Evolutionary conservation across 345 rosid genomes (phyloP), one percentile per base, ranked within the genome.

Genomic region (Psidium guajava): DNA sequence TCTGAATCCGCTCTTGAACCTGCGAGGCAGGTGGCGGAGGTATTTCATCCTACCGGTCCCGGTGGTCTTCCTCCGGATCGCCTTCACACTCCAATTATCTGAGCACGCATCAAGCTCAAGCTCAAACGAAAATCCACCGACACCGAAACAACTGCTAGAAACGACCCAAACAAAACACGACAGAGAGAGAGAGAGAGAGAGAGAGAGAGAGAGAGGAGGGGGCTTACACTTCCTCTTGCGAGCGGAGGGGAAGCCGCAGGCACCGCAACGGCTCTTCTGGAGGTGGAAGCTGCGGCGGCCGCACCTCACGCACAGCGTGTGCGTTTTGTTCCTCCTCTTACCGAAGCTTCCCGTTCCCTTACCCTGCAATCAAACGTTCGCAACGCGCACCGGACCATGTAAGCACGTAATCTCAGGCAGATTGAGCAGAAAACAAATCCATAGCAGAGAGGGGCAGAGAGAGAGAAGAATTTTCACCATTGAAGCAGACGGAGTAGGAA

Each of bases 31-130:
- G 85, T 94, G 85, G 56, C 97, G 95, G 51, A 96, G 92, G 85
- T 95, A 94, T 91, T 94, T 96, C 98, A 96, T 96, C 91, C 98
- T 89, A 32, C 98, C 98, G 13, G 98, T 95, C 84, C 98, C 99
- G 0, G 99, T 97, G 20, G 99, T 98, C 95, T 98, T 98, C 86
- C 99, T 93, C 86, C 99, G 85, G 87, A 98, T 96, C 13, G 99
- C 99, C 93, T 98, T 98, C 89, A 87, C 95, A 87, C 98, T 96
- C 99, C 99, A 98, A 92, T 98, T 98, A 85, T 95, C 99, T 98
- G 58, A 20, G 89, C 53, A 47, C 51, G 54, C 80, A 55, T 25
- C 75, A 56, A 73, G 25, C 24, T 25, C 36, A 9, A 64, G 28
- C 16, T 36, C 54, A 59, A 47, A 64, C 61, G 27, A 28, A 32